A percentile compares a stretch with the other conserved stretches of the same genome.
phyloP scores from a whole-genome alignment of 2,329 filamentous ascomycete species.

The Periconia digitata region DNA sequence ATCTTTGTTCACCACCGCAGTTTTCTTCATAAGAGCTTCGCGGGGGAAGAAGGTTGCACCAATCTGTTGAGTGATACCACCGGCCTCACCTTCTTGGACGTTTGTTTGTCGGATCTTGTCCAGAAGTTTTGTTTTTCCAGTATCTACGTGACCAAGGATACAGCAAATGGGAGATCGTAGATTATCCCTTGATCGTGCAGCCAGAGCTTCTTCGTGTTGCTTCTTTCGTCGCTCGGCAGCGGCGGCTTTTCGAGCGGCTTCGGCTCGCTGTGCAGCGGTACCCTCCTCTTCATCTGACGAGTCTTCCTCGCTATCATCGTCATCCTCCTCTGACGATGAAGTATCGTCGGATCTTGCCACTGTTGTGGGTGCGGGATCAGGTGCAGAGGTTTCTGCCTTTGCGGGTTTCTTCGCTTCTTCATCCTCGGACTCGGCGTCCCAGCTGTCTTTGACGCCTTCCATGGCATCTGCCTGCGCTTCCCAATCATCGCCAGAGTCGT shows the following conservation, averaged over 20 bases:
- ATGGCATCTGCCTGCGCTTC: slow-evolving; percentile 75
- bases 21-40: slow-evolving; percentile 90
- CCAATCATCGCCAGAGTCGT: slow-evolving; percentile 77
- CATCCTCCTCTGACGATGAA: slow-evolving; percentile 41
- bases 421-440: slow-evolving; percentile 84
- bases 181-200: slow-evolving; percentile 89
- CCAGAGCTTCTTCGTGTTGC: slow-evolving; percentile 87
- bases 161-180: slow-evolving; percentile 97
- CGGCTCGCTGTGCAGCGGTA: slow-evolving; percentile 71
- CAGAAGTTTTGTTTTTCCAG: slow-evolving; percentile 97
- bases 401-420: slow-evolving; percentile 55
- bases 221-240: slow-evolving; percentile 85
- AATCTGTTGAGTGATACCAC: slow-evolving; percentile 99
- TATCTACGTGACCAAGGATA: slow-evolving; percentile 99
- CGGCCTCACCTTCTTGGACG: slow-evolving; percentile 97
- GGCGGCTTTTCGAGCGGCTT: slow-evolving; percentile 80
- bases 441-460: slow-evolving; percentile 86
- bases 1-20: slow-evolving; percentile 87
- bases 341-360: slow-evolving; percentile 29
- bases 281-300: slow-evolving; percentile 71
- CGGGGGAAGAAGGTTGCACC: slow-evolving; percentile 99
- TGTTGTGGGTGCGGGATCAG: slow-evolving; percentile 24
- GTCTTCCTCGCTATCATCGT: slow-evolving; percentile 61
- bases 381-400: slow-evolving; percentile 22
- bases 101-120: slow-evolving; percentile 99